phyloP scores from a whole-genome alignment of 2,329 filamentous ascomycete genomes.

The Colletotrichum camelliae region DNA sequence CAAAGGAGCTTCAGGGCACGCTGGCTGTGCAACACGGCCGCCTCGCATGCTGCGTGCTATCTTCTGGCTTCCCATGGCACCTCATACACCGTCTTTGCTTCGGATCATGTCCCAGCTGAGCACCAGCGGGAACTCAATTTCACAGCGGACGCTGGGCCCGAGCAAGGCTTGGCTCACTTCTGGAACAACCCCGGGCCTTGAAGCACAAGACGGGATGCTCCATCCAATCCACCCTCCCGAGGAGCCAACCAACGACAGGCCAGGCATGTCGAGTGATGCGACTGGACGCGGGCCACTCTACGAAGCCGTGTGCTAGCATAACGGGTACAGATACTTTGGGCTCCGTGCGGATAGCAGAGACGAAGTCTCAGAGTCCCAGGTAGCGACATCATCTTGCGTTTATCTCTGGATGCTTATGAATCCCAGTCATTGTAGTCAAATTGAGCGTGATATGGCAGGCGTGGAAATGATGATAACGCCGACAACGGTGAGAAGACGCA shows the following conservation, averaged over 20 bases:
- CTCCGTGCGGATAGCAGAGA: conserved; percentile 7
- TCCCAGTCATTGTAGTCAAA: not conserved
- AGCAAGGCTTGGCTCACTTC: conserved; percentile 11
- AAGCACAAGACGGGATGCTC: conserved; percentile 7
- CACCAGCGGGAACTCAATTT: conserved; percentile 20
- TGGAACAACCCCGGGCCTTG: conserved; percentile 19
- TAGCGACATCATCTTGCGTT: not conserved
- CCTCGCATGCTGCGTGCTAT: not conserved
- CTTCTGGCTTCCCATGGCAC: not conserved
- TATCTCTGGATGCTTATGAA: not conserved
- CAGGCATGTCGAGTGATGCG: conserved; percentile 12
- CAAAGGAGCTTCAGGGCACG: not conserved
- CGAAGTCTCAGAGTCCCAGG: not conserved
- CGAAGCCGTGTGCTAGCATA: not conserved
- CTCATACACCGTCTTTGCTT: conserved; percentile 16
- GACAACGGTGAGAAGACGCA: not conserved
- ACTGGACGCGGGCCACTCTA: not conserved
- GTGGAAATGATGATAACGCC: not conserved
- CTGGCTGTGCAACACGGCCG: not conserved
- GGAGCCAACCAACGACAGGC: conserved; percentile 14
- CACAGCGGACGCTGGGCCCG: conserved; percentile 9
- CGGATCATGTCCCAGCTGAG: conserved; percentile 19
- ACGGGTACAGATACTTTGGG: not conserved
- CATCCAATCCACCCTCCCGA: conserved; percentile 18
- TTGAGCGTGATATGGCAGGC: not conserved